Percentiles rank a stretch among this genome's conserved stretches.
Evolutionary conservation across 805 yeast species (phyloP).

Genomic region (Candida gorgasii): DNA sequence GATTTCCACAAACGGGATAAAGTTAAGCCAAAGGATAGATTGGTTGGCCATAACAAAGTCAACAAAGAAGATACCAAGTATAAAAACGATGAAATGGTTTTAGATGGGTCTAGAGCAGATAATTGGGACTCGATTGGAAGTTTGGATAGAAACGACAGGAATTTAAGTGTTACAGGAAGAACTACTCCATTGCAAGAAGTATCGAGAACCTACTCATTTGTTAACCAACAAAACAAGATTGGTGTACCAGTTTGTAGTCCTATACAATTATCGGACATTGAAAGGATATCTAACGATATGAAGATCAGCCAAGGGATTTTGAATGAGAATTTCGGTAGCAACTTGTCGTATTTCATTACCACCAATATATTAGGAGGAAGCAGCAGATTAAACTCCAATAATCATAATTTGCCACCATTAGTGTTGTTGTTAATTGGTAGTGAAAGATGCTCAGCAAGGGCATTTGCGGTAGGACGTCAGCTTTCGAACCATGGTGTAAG

Average conservation of each 20-base stretch:
- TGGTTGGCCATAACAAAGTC: conserved; percentile 73
- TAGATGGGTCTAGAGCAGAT: conserved; percentile 43
- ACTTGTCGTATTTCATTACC: conserved; percentile 59
- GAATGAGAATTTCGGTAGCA: conserved; percentile 69
- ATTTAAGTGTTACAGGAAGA: conserved; percentile 18
- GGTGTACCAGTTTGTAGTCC: conserved; percentile 67
- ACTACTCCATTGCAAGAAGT: conserved; percentile 15
- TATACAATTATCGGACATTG: conserved; percentile 75
- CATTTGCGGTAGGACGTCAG: conserved; percentile 78
- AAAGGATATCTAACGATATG: conserved; percentile 55
- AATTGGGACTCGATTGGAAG: conserved; percentile 54
- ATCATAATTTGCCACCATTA: conserved; percentile 79
- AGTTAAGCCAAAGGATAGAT: conserved; percentile 57
- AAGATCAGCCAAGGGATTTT: conserved; percentile 50
- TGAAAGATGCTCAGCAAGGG: conserved; percentile 70
- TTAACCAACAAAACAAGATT: conserved; percentile 23
- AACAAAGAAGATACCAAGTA: conserved; percentile 45
- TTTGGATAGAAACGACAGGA: conserved; percentile 9
- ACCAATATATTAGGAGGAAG: conserved; percentile 65
- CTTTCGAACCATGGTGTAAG: conserved; percentile 72
- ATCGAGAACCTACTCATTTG: conserved; percentile 20
- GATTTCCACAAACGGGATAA: conserved; percentile 69
- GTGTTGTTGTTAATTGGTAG: conserved; percentile 73
- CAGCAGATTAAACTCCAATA: conserved; percentile 56
- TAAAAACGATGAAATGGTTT: conserved; percentile 74